phyloP scores from a whole-genome alignment of 208 protist species.

The Willaertia magna region DNA sequence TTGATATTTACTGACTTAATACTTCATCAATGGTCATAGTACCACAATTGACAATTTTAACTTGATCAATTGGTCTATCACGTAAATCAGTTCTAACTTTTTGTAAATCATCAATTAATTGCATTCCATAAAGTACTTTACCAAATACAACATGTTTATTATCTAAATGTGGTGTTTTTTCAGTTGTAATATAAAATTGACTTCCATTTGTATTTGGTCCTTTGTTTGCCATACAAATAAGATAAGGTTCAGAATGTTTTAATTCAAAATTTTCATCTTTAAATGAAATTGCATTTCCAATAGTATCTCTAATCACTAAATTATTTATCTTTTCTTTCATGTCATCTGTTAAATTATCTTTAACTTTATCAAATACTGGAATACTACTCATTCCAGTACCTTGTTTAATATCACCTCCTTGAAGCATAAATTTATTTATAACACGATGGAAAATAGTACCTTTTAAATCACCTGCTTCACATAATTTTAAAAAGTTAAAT shows the following conservation, averaged over 20 bases:
- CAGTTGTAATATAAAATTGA: constrained; percentile 78
- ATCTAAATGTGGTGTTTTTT: constrained; percentile 64
- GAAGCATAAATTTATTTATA: constrained; percentile 74
- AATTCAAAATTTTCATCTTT: constrained; percentile 70
- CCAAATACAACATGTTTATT: constrained; percentile 89
- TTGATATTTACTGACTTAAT: too few relatives aligned
- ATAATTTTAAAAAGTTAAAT: constrained; percentile 23
- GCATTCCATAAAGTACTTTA: constrained; percentile 59
- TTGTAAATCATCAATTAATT: constrained; percentile 59
- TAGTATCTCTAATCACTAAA: not conserved
- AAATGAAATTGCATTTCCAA: constrained; percentile 25
- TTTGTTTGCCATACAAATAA: constrained; percentile 66
- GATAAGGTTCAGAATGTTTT: constrained; percentile 55
- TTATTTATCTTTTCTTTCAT: not conserved
- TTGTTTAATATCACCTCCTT: constrained; percentile 85
- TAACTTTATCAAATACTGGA: not conserved
- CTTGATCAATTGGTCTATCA: constrained; percentile 33
- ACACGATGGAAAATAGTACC: constrained; percentile 67
- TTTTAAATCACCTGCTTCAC: constrained; percentile 18
- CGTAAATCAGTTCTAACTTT: constrained; percentile 46
- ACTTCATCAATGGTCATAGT: not conserved
- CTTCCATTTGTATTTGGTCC: constrained; percentile 76
- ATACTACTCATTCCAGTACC: constrained; percentile 56
- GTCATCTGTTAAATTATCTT: not conserved
- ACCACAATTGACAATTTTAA: not conserved